Evolutionary conservation across 768 basidiomycete genomes (phyloP).

Genomic region (Pisolithus microcarpus): DNA sequence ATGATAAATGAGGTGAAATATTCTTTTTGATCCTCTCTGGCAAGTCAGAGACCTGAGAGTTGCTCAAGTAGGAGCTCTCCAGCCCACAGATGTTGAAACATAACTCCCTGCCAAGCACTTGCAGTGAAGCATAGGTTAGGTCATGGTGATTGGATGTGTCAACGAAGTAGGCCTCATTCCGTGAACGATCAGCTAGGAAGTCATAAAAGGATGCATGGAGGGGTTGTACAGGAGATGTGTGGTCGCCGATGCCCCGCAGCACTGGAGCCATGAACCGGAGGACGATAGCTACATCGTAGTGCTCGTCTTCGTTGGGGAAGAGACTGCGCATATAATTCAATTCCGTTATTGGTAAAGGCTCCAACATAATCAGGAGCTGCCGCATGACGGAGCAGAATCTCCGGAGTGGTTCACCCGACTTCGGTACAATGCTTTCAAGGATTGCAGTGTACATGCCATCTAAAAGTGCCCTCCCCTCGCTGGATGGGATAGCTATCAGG

Average conservation of each 20-base stretch:
- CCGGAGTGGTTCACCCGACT: too few relatives aligned
- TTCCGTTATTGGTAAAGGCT: background rate
- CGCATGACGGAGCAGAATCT: background rate
- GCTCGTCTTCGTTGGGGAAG: background rate
- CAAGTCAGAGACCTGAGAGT: too few relatives aligned
- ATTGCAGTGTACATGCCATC: background rate
- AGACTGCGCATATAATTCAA: background rate
- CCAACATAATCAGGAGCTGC: slow-evolving; percentile 1
- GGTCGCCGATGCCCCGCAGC: too few relatives aligned
- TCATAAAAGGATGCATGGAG: too few relatives aligned
- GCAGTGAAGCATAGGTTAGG: slow-evolving; percentile 18
- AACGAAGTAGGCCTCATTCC: slow-evolving; percentile 9
- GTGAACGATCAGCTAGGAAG: slow-evolving; percentile 12
- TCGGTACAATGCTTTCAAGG: background rate
- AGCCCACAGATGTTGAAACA: too few relatives aligned
- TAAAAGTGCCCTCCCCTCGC: background rate
- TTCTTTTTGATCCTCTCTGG: too few relatives aligned
- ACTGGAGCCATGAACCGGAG: too few relatives aligned
- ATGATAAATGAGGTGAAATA: too few relatives aligned
- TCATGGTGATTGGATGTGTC: slow-evolving; percentile 8
- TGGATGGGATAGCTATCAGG: background rate
- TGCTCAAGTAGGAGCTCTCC: too few relatives aligned
- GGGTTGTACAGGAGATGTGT: too few relatives aligned
- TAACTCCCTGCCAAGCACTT: slow-evolving; percentile 22
- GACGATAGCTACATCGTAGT: background rate